These are phyloP conservation scores for Polygonum aviculare DNA, from an alignment of 148 eudicot genomes.

Conservation along the genomic window DNA sequence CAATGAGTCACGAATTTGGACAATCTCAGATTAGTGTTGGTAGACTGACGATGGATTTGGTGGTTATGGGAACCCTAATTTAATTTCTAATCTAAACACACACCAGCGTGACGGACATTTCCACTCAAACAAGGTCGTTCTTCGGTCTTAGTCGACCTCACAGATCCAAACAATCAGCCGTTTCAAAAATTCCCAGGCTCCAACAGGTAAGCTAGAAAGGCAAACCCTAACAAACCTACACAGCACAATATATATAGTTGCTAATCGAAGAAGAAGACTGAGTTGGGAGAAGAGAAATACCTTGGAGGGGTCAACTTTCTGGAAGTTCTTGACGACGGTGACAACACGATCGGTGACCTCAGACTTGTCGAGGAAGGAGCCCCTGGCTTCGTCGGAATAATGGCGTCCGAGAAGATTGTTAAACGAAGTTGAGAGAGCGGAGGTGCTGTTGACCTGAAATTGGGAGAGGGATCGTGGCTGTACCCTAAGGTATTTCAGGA, in stretches of 20 bases:
- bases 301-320: slow-evolving; percentile 92
- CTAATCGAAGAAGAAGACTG: background rate
- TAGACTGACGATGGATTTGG: background rate
- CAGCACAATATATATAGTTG: background rate
- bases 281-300: slow-evolving; percentile 15
- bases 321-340: slow-evolving; percentile 72
- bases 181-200: no score
- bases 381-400: slow-evolving; percentile 63
- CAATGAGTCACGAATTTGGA: background rate
- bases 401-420: slow-evolving; percentile 37
- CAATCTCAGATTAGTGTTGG: background rate
- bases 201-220: background rate
- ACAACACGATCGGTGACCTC: slow-evolving; percentile 91
- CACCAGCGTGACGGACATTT: background rate
- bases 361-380: slow-evolving; percentile 84
- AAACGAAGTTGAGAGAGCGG: slow-evolving; percentile 18
- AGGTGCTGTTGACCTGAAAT: slow-evolving; percentile 28
- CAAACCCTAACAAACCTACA: background rate
- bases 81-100: background rate
- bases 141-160: no score
- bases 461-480: slow-evolving; percentile 21
- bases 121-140: background rate
- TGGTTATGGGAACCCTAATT: background rate
- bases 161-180: no score
- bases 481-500: slow-evolving; percentile 59